Evolutionary conservation across 805 yeast species (phyloP), one percentile per base, ranked within the genome.

Genomic region (Dipodascus albidus): DNA sequence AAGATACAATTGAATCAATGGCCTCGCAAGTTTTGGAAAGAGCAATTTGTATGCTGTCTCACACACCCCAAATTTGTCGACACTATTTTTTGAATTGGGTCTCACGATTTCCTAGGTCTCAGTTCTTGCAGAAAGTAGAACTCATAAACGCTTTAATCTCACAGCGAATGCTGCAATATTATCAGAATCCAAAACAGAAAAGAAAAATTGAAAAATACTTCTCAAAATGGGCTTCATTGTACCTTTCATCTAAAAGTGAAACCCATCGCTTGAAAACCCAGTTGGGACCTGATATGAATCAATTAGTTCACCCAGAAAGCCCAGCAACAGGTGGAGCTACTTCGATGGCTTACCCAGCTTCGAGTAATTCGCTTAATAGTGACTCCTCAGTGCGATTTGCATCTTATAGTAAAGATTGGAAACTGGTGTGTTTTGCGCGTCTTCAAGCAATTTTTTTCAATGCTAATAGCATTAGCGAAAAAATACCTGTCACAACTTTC

Each of bases 371-470:
- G 4, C 27, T 6, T n/a, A 9, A 9, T 14, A 49, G 38, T n/a
- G 42, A 17, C 77, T 38, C 44, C 8, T 50, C 55, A n/a, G 60
- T 64, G 33, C 58, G 58, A 49, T 64, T 81, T 3, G 76, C 76
- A 44, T 81, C 79, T 59, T 90, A 90, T 65, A 83, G 86, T 0
- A 75, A 77, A 56, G 89, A 87, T 62, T 91, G 96, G 96, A 89
- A 84, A 58, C 70, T 90, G 33, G 72, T 76, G 52, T 74, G 87
- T 0, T 87, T 89, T 0, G 81, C 85, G 1, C 71, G 77, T 23
- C 70, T 83, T 1, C 67, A 85, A 59, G 74, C 80, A 0, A 63
- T 80, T 15, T 74, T 84, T 23, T 77, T 78, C 61, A 67, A 69
- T 47, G 83, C 87, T 0, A 83, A 82, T 57, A 52, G 50, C 14